phyloP scores from a whole-genome alignment of 2,329 filamentous ascomycete genomes.

The Apiospora arundinis region DNA sequence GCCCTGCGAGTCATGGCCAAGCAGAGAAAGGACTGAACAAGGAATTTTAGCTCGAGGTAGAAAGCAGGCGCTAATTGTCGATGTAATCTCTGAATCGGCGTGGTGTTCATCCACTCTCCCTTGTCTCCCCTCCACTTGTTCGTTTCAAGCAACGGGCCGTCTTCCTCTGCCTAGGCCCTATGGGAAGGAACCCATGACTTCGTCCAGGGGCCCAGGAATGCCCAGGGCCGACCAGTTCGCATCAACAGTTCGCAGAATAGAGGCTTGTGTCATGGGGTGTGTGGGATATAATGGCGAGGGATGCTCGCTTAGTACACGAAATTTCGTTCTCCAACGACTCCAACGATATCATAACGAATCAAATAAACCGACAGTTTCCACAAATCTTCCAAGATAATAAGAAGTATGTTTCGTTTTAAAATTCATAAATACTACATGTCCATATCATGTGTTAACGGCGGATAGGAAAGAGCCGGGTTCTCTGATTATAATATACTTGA shows the following conservation, averaged over 20 bases:
- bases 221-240: not conserved
- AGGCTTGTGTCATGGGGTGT: not conserved
- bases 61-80: not conserved
- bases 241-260: slow-evolving; percentile 2
- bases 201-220: not conserved
- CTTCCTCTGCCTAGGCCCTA: not conserved
- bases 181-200: slow-evolving; percentile 10
- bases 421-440: not conserved
- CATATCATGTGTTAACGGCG: not conserved
- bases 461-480: not conserved
- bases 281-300: not conserved
- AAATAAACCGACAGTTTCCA: not conserved
- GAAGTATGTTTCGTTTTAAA: not conserved
- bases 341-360: no score
- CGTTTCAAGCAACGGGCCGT: slow-evolving; percentile 17
- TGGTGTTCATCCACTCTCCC: not conserved
- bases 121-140: slow-evolving; percentile 16
- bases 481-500: not conserved
- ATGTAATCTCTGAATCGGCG: not conserved
- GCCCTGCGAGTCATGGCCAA: slow-evolving; percentile 4
- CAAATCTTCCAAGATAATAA: not conserved
- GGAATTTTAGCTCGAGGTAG: not conserved
- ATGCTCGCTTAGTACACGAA: not conserved
- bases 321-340: not conserved
- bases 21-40: not conserved